A percentile compares a stretch with the other conserved stretches of the same genome.
These are phyloP conservation scores for Penicillium subrubescens DNA, from an alignment of 495 filamentous ascomycete genomes.

Conservation along the genomic window DNA sequence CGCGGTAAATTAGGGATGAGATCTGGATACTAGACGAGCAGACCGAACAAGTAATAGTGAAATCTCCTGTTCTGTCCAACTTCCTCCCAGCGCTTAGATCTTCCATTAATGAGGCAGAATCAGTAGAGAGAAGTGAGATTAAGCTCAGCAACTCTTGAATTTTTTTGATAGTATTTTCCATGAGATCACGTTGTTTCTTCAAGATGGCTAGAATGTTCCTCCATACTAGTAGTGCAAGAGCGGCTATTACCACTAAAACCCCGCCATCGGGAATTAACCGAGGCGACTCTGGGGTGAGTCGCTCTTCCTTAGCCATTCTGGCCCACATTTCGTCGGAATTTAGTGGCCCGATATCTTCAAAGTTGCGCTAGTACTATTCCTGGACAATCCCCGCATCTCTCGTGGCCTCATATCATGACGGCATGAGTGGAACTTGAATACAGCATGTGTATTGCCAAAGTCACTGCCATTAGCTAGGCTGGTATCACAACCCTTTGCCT, in stretches of 20 bases:
- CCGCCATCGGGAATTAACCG: background rate
- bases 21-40: background rate
- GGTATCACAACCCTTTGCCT: background rate
- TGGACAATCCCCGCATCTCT: background rate
- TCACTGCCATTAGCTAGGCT: background rate
- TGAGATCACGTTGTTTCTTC: background rate
- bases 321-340: slow-evolving; percentile 4
- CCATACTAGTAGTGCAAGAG: background rate
- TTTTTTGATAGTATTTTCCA: background rate
- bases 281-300: background rate
- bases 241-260: background rate
- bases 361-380: background rate
- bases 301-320: background rate
- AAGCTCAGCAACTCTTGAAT: no score
- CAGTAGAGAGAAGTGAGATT: background rate
- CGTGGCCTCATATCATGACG: background rate
- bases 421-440: background rate
- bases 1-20: background rate
- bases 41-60: background rate
- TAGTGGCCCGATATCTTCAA: background rate
- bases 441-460: background rate
- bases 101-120: background rate
- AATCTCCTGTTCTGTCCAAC: background rate
- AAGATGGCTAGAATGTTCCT: background rate
- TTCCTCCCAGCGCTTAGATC: background rate